Base-by-base conservation (phyloP, 345 rosid species). In the Hibiscus trionum region DNA sequence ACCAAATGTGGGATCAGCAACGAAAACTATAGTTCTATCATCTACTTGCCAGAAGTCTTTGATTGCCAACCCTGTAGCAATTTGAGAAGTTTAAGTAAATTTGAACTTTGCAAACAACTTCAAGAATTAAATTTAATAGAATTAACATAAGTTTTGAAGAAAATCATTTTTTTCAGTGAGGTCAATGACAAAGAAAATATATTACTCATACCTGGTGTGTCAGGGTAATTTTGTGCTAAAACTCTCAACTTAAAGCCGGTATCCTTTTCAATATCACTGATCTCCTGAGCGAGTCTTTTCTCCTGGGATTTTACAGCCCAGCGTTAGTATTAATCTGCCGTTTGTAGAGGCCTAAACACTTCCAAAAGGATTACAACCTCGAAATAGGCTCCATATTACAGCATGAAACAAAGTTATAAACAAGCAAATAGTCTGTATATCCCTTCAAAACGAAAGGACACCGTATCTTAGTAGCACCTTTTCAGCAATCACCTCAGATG, bases 1-100 rank as follows among this genome's bases (percentile, higher is more conserved):
- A 94, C 97, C 96, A 73, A 94, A 94, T 62, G 91, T 88, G 8
- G 94, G 96, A 73, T 91, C 98, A 53, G 94, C 95, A 15, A 94
- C 94, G 73, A 94, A 94, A 44, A 94, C 94, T 42, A 94, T 81
- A 4, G 97, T 94, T 74, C 79, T 79, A 80, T 91, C 97, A 80
- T 94, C 98, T 27, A 94, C 93, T 46, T 88, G 85, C 97, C 98
- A 91, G 58, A 82, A 93, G 58, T 91, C 96, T 80, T 81, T 88
- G 76, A 91, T 80, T 39, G 98, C 98, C 79, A 91, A 66, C 46
- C 96, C 98, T 93, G 80, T 60, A 57, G 67, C 61, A 77, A 50
- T 31, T 27, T 5, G 15, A 76, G 52, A 57, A 27, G 73, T 49
- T 10, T 5, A 19, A 24, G 11, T 62, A 1, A 46, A 44, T 29